phyloP scores from a whole-genome alignment of 2,329 filamentous ascomycete genomes.

The Boeremia lycopersici region DNA sequence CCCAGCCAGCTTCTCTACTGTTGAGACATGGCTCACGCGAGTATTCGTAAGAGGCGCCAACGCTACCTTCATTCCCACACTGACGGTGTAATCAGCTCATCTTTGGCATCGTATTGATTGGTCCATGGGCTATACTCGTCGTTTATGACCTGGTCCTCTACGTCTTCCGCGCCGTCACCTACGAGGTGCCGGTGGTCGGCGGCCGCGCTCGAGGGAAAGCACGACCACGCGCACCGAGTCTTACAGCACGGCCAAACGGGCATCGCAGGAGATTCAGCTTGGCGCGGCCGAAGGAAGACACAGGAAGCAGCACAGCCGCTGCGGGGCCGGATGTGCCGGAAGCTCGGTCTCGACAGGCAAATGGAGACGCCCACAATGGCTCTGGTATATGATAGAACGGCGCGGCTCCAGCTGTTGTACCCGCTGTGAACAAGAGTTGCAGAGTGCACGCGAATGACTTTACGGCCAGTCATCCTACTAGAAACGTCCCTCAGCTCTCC shows the following conservation, averaged over 20 bases:
- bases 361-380: constrained; percentile 19
- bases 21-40: constrained; percentile 68
- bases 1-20: constrained; percentile 60
- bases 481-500: too few relatives aligned
- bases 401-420: too few relatives aligned
- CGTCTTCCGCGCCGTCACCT: constrained; percentile 61
- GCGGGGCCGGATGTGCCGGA: constrained; percentile 28
- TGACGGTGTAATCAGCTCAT: not conserved
- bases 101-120: constrained; percentile 61
- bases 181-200: constrained; percentile 65
- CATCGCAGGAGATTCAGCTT: constrained; percentile 53
- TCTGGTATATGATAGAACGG: not conserved
- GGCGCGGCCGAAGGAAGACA: constrained; percentile 33
- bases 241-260: constrained; percentile 63
- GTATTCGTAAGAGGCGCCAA: constrained; percentile 60
- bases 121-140: constrained; percentile 66
- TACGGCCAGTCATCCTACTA: too few relatives aligned
- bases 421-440: too few relatives aligned
- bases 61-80: not conserved
- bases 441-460: too few relatives aligned
- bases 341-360: constrained; percentile 33
- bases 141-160: constrained; percentile 69
- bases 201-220: constrained; percentile 65
- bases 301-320: constrained; percentile 28
- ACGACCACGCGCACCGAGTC: constrained; percentile 65